Evolutionary conservation across 768 basidiomycete genomes (phyloP).

Genomic region (Russula brevipes): DNA sequence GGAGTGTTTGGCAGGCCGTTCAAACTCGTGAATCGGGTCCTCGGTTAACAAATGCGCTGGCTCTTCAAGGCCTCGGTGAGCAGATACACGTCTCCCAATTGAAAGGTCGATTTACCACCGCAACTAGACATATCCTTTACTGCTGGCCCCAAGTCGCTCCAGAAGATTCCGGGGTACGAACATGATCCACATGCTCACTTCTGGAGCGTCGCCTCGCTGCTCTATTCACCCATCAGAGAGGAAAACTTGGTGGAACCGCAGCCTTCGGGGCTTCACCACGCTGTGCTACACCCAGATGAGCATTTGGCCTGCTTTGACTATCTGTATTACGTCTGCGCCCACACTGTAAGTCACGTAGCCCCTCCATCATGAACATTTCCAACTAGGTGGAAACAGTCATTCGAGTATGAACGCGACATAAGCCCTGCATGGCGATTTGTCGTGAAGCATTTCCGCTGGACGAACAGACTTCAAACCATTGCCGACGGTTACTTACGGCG

Average conservation of each 20-base stretch:
- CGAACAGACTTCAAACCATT: slow-evolving; percentile 30
- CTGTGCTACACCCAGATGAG: slow-evolving; percentile 34
- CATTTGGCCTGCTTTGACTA: slow-evolving; percentile 41
- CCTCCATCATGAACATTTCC: background rate
- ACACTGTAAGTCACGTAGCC: slow-evolving; percentile 25
- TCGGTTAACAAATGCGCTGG: slow-evolving; percentile 29
- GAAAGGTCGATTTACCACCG: background rate
- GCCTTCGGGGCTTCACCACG: slow-evolving; percentile 30
- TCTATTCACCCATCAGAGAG: slow-evolving; percentile 33
- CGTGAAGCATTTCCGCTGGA: slow-evolving; percentile 34
- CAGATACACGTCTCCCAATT: background rate
- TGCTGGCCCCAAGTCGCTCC: slow-evolving; percentile 32
- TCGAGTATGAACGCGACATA: slow-evolving; percentile 32
- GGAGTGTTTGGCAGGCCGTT: slow-evolving; percentile 40
- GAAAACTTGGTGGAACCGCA: slow-evolving; percentile 27
- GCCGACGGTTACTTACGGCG: slow-evolving; percentile 31
- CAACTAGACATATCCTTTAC: slow-evolving; percentile 36
- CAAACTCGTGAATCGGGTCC: slow-evolving; percentile 30
- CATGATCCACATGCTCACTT: slow-evolving; percentile 34
- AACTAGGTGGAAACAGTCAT: slow-evolving; percentile 28
- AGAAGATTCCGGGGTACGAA: slow-evolving; percentile 31
- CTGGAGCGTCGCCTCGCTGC: slow-evolving; percentile 33
- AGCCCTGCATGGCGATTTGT: slow-evolving; percentile 37
- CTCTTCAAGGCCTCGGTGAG: slow-evolving; percentile 32
- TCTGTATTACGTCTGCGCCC: slow-evolving; percentile 37